These are phyloP conservation scores for Amanita fuliginea DNA, from an alignment of 768 basidiomycete species.

Conservation along the genomic window DNA sequence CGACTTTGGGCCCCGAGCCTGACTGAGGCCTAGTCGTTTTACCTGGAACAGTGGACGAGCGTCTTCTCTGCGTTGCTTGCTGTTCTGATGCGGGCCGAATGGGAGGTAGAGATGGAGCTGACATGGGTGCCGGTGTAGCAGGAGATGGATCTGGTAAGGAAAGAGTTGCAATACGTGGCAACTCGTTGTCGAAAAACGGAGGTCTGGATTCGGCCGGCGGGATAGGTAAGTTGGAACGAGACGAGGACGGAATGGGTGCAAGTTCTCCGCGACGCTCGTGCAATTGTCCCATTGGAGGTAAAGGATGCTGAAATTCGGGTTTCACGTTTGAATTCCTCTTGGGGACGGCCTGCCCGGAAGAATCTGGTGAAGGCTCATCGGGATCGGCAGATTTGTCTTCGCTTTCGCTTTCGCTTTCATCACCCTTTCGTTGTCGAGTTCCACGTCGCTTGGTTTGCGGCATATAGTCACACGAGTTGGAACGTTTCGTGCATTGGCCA, in stretches of 20 bases:
- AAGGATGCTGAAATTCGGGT: conserved; percentile 26
- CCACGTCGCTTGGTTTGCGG: conserved; percentile 67
- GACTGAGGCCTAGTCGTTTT: conserved; percentile 47
- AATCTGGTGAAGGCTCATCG: conserved; percentile 45
- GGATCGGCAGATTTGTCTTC: conserved; percentile 45
- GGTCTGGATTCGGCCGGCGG: conserved; percentile 23
- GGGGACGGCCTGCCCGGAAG: conserved; percentile 34
- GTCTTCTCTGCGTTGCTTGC: conserved; percentile 58
- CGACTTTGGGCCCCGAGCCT: conserved; percentile 73
- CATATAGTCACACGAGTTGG: conserved; percentile 73
- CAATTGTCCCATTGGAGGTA: conserved; percentile 27
- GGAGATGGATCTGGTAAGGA: conserved; percentile 48
- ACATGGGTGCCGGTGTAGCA: conserved; percentile 45
- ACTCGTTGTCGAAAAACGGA: conserved; percentile 48
- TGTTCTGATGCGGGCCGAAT: conserved; percentile 58
- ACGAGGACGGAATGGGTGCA: conserved; percentile 26
- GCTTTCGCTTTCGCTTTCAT: conserved; percentile 61
- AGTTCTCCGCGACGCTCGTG: conserved; percentile 37
- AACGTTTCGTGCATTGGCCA: conserved; percentile 70
- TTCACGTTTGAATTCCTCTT: conserved; percentile 37
- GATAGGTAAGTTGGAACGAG: conserved; percentile 22
- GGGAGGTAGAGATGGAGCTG: conserved; percentile 51
- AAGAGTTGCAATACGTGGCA: conserved; percentile 65
- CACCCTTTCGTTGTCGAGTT: conserved; percentile 44
- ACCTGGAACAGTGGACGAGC: conserved; percentile 58